Evolutionary conservation across 495 filamentous ascomycete genomes (phyloP), one percentile per base, ranked within the genome.

Genomic region (Aspergillus carlsbadensis): DNA sequence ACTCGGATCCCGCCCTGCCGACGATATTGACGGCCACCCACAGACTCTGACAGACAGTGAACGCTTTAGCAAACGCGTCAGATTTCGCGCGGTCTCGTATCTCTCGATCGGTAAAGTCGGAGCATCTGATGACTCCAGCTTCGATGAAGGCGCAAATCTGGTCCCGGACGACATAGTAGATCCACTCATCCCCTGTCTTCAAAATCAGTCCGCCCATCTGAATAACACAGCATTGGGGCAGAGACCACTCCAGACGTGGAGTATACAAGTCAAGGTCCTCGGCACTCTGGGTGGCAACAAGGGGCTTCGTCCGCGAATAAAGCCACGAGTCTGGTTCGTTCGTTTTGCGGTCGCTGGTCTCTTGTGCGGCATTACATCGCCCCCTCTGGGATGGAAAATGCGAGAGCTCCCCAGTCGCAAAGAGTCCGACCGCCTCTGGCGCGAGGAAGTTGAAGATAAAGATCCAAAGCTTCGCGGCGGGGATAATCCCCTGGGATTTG

Each of bases 11-110:
- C 6, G 43, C 43, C 11, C 52, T 37, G 6, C 36, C 47, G 26
- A 56, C 21, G 29, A 36, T 37, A 11, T 60, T 48, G 6, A 51
- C 37, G n/a, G 45, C 18, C 7, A 60, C 31, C 52, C 52, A 60
- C 29, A 29, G 21, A 14, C 37, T 44, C 42, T 52, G 52, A 13
- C 44, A 36, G 37, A 60, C 34, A 10, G 45, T 50, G 5, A 53
- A 46, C 10, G 18, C 18, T 40, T 56, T 47, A 13, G 45, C 46
- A n/a, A 58, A 52, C 10, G 18, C 20, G 22, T 58, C 56, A 0
- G 47, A 34, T 33, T 52, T 45, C 18, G 29, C 48, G 36, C 43
- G 50, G 41, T 52, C 56, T 33, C 35, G 24, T 40, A 58, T 47
- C 29, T 52, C 49, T 6, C 22, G 39, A 6, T 45, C 40, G 10